Percentiles rank a stretch among this genome's conserved stretches.
phyloP scores from a whole-genome alignment of 371 early-diverging fungal species.

The Mortierella sp. region DNA sequence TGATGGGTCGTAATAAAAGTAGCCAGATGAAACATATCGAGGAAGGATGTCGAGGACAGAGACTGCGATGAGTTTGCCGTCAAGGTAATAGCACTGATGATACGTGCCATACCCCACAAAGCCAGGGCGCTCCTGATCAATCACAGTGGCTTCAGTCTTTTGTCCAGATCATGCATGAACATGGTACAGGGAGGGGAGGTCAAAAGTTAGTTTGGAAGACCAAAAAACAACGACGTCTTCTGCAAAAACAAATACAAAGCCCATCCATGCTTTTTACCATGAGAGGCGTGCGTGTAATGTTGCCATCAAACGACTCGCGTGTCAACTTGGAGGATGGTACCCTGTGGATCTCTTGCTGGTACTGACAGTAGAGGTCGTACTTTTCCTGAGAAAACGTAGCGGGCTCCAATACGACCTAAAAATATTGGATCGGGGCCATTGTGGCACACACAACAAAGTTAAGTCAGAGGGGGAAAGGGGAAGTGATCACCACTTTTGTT shows the following conservation, averaged over 20 bases:
- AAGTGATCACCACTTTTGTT: constrained; percentile 7
- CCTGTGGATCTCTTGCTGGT: constrained; percentile 83
- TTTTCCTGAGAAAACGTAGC: constrained; percentile 78
- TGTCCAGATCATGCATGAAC: background rate
- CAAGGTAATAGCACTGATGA: constrained; percentile 89
- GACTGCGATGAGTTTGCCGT: constrained; percentile 81
- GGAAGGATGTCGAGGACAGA: constrained; percentile 93
- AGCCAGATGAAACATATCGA: constrained; percentile 87
- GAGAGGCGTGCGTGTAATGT: constrained; percentile 83
- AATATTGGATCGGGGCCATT: too few relatives aligned
- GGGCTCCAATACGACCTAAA: constrained; percentile 67
- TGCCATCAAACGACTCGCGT: constrained; percentile 67
- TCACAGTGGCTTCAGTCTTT: constrained; percentile 14
- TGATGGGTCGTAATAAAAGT: constrained; percentile 92
- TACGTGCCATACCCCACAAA: constrained; percentile 76
- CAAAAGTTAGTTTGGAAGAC: background rate
- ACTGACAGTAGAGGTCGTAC: constrained; percentile 81
- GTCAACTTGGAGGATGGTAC: constrained; percentile 70
- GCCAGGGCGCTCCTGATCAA: constrained; percentile 1
- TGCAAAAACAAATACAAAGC: background rate
- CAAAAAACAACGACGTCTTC: background rate
- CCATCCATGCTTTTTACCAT: constrained; percentile 44
- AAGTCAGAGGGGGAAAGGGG: constrained; percentile 1
- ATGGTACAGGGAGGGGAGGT: background rate
- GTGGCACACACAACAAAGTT: background rate